phyloP scores from a whole-genome alignment of 202 grass and related monocot genomes.

The Hordeum pubiflorum region DNA sequence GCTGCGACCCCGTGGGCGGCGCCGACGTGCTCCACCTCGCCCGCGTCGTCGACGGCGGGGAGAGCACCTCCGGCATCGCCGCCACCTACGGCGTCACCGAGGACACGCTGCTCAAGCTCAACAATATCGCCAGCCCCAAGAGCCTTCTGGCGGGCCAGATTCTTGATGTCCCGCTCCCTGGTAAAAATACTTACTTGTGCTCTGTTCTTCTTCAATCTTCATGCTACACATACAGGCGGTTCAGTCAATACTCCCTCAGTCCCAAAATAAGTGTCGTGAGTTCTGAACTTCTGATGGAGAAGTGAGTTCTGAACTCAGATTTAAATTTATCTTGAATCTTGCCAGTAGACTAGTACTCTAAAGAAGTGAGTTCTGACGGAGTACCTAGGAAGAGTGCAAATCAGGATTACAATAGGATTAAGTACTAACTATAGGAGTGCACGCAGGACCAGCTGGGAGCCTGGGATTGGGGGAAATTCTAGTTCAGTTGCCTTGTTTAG shows the following conservation, averaged over 20 bases:
- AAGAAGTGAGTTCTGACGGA: no score
- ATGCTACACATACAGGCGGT: neutral
- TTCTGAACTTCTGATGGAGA: no score
- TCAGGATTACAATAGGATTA: neutral
- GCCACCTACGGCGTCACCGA: conserved; percentile 34
- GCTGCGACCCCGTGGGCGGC: conserved; percentile 54
- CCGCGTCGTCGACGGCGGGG: conserved; percentile 33
- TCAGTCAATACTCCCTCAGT: no score
- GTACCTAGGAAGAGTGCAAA: neutral
- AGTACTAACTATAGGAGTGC: neutral
- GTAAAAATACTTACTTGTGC: neutral
- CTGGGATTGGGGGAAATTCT: neutral
- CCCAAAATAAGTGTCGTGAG: no score
- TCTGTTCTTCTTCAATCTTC: neutral
- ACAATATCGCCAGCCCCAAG: conserved; percentile 40
- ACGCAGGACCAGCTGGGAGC: neutral
- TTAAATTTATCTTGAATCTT: neutral
- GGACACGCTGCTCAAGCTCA: conserved; percentile 39
- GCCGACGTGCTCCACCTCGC: conserved; percentile 46
- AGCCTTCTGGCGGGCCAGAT: conserved; percentile 15
- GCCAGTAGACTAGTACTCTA: neutral
- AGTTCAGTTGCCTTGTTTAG: neutral
- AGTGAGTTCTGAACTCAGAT: neutral
- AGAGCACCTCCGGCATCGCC: conserved; percentile 33
- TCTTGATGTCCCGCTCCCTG: conserved; percentile 71